phyloP scores from a whole-genome alignment of 108 stramenopile species.

The Nannochloropsis gaditana region DNA sequence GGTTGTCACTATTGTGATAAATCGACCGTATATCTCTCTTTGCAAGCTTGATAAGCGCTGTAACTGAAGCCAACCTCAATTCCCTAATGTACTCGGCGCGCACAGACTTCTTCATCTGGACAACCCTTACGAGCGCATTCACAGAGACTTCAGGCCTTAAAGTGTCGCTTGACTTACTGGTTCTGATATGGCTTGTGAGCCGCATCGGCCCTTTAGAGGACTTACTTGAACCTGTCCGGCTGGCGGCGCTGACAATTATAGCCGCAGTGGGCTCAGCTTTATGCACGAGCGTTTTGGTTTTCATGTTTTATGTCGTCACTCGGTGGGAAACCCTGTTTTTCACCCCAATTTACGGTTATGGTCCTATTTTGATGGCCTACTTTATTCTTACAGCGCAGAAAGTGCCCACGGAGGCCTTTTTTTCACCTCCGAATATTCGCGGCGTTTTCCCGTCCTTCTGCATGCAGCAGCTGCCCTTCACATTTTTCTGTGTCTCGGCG shows the following conservation, averaged over 20 bases:
- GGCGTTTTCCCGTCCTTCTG: not conserved
- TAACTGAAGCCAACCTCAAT: too few relatives aligned
- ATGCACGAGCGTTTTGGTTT: not conserved
- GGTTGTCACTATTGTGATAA: too few relatives aligned
- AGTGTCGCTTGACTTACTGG: not conserved
- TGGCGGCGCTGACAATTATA: not conserved
- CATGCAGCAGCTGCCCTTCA: not conserved
- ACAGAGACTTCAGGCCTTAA: not conserved
- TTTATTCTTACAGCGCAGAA: not conserved
- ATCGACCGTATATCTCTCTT: too few relatives aligned
- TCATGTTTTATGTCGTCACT: not conserved
- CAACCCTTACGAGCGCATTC: not conserved
- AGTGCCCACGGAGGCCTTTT: not conserved
- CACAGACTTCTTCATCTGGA: slow-evolving; percentile 1
- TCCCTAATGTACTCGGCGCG: too few relatives aligned
- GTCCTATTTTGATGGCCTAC: not conserved
- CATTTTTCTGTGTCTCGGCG: not conserved
- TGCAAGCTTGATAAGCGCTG: too few relatives aligned
- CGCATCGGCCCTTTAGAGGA: slow-evolving; percentile 7
- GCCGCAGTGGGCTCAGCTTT: not conserved
- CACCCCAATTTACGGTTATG: not conserved
- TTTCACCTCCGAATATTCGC: not conserved
- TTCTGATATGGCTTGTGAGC: not conserved
- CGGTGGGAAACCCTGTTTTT: not conserved
- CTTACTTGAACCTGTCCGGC: slow-evolving; percentile 1